Conservation (phyloP, 1,284 basidiomycete genomes). For the Gymnopus androsaceus region DNA sequence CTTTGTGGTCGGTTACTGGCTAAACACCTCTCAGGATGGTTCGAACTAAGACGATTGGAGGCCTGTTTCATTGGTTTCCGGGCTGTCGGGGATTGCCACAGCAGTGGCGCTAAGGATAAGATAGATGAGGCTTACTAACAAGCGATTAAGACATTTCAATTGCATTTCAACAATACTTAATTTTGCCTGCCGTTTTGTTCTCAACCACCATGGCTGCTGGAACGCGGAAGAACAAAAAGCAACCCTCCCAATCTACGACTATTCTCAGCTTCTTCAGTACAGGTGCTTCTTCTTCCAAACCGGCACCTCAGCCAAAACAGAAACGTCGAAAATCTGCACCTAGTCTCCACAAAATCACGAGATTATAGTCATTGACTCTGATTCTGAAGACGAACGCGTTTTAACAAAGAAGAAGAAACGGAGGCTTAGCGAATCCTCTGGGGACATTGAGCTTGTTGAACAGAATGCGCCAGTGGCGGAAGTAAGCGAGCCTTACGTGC, state of each 20-base stretch:
- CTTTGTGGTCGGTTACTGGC: too few species aligned
- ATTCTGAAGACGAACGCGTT: slow-evolving; percentile 46
- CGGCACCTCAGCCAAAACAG: slow-evolving; percentile 11
- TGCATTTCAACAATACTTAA: too few species aligned
- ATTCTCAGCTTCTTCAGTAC: slow-evolving; percentile 23
- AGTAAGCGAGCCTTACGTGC: background rate
- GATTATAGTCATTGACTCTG: slow-evolving; percentile 62
- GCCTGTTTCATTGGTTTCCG: too few species aligned
- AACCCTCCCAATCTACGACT: slow-evolving; percentile 16
- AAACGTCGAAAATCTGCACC: slow-evolving; percentile 8
- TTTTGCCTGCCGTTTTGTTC: background rate
- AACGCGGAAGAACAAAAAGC: slow-evolving; percentile 6
- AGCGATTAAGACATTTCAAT: too few species aligned
- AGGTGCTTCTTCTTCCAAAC: slow-evolving; percentile 15
- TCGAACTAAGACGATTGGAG: too few species aligned
- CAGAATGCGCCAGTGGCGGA: background rate
- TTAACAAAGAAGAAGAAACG: slow-evolving; percentile 21
- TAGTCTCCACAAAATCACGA: slow-evolving; percentile 30
- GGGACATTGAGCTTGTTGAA: slow-evolving; percentile 38
- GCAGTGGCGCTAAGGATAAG: too few species aligned
- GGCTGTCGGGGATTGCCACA: too few species aligned
- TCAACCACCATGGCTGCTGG: slow-evolving; percentile 3
- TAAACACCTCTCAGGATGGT: too few species aligned
- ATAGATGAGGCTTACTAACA: too few species aligned
- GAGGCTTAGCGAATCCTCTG: slow-evolving; percentile 24